Percentiles rank a stretch among this genome's conserved stretches.
Evolutionary conservation across 2,329 filamentous ascomycete genomes (phyloP).

Genomic region (Cladosporium colombiae): DNA sequence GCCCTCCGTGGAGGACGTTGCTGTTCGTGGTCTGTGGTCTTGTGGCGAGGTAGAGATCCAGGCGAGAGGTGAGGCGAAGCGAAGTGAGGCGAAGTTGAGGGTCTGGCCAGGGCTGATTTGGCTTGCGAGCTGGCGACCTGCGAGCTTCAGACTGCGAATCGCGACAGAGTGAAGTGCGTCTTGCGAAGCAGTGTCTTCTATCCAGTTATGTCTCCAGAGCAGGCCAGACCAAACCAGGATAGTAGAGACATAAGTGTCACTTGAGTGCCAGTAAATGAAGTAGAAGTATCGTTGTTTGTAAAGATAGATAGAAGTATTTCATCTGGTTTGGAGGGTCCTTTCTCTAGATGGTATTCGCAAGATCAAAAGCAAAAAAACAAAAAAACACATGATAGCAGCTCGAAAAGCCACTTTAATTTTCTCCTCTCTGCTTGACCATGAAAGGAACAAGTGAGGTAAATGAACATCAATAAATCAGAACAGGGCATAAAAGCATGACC

Average conservation of each 20-base stretch:
- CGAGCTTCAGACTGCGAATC: not conserved
- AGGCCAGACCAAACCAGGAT: not conserved
- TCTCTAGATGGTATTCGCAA: conserved; percentile 8
- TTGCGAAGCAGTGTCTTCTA: not conserved
- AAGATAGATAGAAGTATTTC: conserved; percentile 3
- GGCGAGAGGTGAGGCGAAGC: not conserved
- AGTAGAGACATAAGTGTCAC: not conserved
- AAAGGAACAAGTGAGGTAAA: conserved; percentile 3
- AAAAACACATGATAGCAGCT: not conserved
- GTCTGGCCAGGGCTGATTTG: not conserved
- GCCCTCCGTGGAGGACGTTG: not conserved
- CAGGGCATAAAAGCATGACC: conserved; percentile 6
- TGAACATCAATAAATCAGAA: conserved; percentile 1
- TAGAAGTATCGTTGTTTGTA: not conserved
- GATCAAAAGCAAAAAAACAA: not conserved
- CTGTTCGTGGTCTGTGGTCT: not conserved
- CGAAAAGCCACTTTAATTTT: not conserved
- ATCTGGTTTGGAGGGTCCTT: conserved; percentile 6
- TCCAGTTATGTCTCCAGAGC: not conserved
- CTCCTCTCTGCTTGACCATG: not conserved
- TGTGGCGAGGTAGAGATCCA: not conserved
- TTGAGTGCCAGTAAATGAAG: not conserved
- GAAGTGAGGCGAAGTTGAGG: not conserved
- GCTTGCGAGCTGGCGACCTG: not conserved
- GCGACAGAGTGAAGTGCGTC: not conserved